These are phyloP conservation scores for Botrytis byssoidea DNA, from an alignment of 2,329 filamentous ascomycete genomes.

Conservation along the genomic window DNA sequence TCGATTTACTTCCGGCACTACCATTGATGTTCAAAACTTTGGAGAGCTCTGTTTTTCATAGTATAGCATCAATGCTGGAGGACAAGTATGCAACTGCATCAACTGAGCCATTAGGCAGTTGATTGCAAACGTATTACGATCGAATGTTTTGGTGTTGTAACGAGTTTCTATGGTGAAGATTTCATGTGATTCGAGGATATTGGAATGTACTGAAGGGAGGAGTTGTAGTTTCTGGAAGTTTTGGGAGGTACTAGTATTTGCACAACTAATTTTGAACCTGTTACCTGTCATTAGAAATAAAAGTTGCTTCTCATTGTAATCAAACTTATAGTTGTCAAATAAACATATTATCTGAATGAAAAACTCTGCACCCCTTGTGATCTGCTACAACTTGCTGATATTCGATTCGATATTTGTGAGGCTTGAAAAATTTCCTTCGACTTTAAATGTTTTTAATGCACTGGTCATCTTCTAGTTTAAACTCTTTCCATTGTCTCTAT, in stretches of 20 bases:
- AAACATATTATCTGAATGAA: background rate
- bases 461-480: constrained; percentile 57
- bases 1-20: constrained; percentile 4
- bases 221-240: constrained; percentile 15
- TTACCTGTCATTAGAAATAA: constrained; percentile 7
- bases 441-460: too few species aligned
- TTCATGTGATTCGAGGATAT: constrained; percentile 13
- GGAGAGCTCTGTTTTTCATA: background rate
- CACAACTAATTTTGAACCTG: constrained; percentile 20
- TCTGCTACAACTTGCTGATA: background rate
- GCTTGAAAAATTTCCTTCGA: constrained; percentile 63
- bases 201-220: constrained; percentile 15
- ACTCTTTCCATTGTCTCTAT: constrained; percentile 73
- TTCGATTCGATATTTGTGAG: background rate
- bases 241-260: constrained; percentile 20
- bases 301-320: constrained; percentile 19
- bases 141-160: background rate
- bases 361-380: background rate
- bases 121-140: background rate
- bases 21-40: constrained; percentile 11
- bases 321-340: constrained; percentile 14
- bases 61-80: constrained; percentile 17
- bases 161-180: background rate
- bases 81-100: constrained; percentile 12
- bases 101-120: background rate